phyloP scores from a whole-genome alignment of 2,329 filamentous ascomycete species.

The Pseudopithomyces chartarum region DNA sequence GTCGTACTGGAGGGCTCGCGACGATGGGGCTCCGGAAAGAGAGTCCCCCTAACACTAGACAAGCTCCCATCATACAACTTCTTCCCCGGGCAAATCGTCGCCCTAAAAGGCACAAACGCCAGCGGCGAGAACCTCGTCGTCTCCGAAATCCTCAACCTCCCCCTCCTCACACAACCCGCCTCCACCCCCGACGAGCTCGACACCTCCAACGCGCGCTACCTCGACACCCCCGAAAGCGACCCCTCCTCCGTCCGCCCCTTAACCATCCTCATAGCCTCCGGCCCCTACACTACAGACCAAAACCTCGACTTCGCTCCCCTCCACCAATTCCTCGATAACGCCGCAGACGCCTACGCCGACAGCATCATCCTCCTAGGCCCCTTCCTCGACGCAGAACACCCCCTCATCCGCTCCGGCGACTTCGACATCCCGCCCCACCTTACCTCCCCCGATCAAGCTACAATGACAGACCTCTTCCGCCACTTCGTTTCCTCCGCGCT shows the following conservation, averaged over 20 bases:
- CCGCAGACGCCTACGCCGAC: slow-evolving; percentile 76
- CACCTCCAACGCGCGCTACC: slow-evolving; percentile 70
- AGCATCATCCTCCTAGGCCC: slow-evolving; percentile 81
- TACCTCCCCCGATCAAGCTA: slow-evolving; percentile 70
- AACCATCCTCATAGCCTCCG: slow-evolving; percentile 77
- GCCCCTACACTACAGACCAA: slow-evolving; percentile 90
- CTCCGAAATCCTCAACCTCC: slow-evolving; percentile 74
- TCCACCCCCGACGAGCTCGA: slow-evolving; percentile 70
- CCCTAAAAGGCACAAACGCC: slow-evolving; percentile 82
- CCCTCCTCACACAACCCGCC: slow-evolving; percentile 74
- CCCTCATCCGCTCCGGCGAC: slow-evolving; percentile 70
- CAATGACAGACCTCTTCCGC: slow-evolving; percentile 81
- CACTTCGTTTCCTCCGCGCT: slow-evolving; percentile 77
- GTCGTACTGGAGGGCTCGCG: slow-evolving; percentile 88
- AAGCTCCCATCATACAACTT: slow-evolving; percentile 74
- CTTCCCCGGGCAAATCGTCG: slow-evolving; percentile 94
- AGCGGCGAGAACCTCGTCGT: slow-evolving; percentile 84
- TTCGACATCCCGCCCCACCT: slow-evolving; percentile 49
- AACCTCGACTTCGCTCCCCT: slow-evolving; percentile 90
- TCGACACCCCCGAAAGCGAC: slow-evolving; percentile 63
- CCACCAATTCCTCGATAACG: slow-evolving; percentile 77
- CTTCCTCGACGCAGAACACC: slow-evolving; percentile 91
- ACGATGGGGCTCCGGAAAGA: slow-evolving; percentile 78
- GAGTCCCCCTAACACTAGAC: slow-evolving; percentile 79
- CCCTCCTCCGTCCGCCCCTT: slow-evolving; percentile 64